phyloP scores from a whole-genome alignment of 177 flowering plant species.

The Vitis hybrid region DNA sequence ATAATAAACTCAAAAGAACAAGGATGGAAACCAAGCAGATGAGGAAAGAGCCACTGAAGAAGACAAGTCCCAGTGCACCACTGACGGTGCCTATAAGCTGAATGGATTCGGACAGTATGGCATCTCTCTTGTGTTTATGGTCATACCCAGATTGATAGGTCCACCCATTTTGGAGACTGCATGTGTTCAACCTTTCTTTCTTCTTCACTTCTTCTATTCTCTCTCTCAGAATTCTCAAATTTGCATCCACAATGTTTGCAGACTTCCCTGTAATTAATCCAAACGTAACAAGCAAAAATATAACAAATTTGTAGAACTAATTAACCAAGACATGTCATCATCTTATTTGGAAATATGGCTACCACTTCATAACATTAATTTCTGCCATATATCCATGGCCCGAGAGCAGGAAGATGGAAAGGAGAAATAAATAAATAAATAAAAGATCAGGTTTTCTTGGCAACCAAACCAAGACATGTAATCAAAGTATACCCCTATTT shows the following conservation, averaged over 20 bases:
- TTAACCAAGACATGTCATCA: background rate
- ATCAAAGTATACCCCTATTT: too few species aligned
- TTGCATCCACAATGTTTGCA: conserved; percentile 17
- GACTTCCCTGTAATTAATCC: conserved; percentile 9
- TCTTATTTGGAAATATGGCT: too few species aligned
- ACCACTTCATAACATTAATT: background rate
- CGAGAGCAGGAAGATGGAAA: too few species aligned
- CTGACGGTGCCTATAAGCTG: conserved; percentile 4
- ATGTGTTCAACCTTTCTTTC: conserved; percentile 1
- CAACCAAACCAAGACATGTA: too few species aligned
- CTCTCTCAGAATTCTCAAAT: conserved; percentile 11
- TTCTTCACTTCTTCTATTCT: conserved; percentile 20
- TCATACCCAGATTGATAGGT: conserved; percentile 2
- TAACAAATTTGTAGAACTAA: background rate
- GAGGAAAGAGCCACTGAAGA: conserved; percentile 19
- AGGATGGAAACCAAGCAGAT: conserved; percentile 16
- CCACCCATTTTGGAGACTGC: conserved; percentile 10
- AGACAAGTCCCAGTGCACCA: conserved; percentile 15
- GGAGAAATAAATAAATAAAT: too few species aligned
- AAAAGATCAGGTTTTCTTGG: too few species aligned
- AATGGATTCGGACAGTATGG: background rate
- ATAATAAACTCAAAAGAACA: background rate
- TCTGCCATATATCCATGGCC: too few species aligned
- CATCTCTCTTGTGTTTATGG: background rate
- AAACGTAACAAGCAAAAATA: background rate